Evolutionary conservation across 1,139 yeast species (phyloP).

Genomic region (Suhomyces terraborum): DNA sequence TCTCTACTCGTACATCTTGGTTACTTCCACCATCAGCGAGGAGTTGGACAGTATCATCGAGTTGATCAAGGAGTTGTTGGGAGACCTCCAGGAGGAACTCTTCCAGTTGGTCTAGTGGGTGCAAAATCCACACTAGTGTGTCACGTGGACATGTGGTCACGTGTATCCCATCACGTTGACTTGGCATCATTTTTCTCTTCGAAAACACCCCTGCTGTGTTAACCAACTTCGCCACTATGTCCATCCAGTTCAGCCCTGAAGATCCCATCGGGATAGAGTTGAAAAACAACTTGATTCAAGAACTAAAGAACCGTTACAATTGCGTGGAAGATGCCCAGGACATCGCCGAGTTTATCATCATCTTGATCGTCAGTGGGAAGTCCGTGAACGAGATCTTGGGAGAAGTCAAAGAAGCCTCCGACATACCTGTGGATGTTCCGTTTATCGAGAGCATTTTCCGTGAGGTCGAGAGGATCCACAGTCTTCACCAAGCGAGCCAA

Average conservation of each 20-base stretch:
- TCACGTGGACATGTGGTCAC: background rate
- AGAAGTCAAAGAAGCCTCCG: slow-evolving; percentile 68
- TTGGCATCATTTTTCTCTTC: slow-evolving; percentile 1
- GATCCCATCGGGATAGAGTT: slow-evolving; percentile 45
- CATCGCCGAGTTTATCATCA: slow-evolving; percentile 77
- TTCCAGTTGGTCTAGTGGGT: slow-evolving; percentile 38
- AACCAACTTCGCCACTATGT: slow-evolving; percentile 13
- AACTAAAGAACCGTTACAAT: slow-evolving; percentile 37
- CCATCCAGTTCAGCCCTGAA: slow-evolving; percentile 41
- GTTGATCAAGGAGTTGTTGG: slow-evolving; percentile 59
- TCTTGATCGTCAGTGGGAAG: slow-evolving; percentile 73
- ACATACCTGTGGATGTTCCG: slow-evolving; percentile 56
- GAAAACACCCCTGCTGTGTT: background rate
- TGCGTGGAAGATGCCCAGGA: slow-evolving; percentile 68
- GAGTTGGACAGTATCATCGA: slow-evolving; percentile 62
- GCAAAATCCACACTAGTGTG: too few species aligned
- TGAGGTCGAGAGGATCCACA: slow-evolving; percentile 50
- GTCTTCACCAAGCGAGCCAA: slow-evolving; percentile 11
- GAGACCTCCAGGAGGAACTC: slow-evolving; percentile 60
- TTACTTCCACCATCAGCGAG: slow-evolving; percentile 64
- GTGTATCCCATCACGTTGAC: background rate
- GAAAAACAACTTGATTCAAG: slow-evolving; percentile 38
- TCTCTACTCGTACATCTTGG: slow-evolving; percentile 72
- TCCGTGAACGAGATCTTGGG: slow-evolving; percentile 60
- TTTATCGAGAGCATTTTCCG: slow-evolving; percentile 55